phyloP scores from a whole-genome alignment of 441 rosid species.

The Macaranga tanarius region DNA sequence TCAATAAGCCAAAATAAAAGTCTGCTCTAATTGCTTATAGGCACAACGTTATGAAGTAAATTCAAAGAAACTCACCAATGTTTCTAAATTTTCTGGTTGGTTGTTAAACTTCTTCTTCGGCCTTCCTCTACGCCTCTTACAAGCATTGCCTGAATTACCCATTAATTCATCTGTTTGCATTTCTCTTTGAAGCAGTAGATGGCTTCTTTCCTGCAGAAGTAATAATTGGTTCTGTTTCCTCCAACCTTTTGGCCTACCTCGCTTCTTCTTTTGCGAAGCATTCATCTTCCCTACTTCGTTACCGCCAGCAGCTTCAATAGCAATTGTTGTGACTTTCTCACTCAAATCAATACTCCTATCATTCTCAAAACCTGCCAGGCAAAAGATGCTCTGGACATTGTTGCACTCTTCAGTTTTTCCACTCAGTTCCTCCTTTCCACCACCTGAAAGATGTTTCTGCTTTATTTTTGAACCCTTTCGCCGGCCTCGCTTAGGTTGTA shows the following conservation, averaged over 20 bases:
- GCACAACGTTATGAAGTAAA: slow-evolving; percentile 12
- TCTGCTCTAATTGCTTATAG: not conserved
- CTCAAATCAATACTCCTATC: not conserved
- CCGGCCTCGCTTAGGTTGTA: slow-evolving; percentile 19
- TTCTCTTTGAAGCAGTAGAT: slow-evolving; percentile 7
- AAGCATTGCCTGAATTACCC: slow-evolving; percentile 14
- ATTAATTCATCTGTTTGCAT: not conserved
- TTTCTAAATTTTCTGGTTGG: slow-evolving; percentile 26
- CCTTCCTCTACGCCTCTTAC: slow-evolving; percentile 35
- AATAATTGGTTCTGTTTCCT: slow-evolving; percentile 8
- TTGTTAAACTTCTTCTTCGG: slow-evolving; percentile 25
- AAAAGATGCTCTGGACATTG: not conserved
- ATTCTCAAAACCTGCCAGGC: not conserved
- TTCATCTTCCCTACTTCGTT: not conserved
- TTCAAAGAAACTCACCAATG: slow-evolving; percentile 33
- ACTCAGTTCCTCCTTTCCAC: not conserved
- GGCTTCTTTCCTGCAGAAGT: slow-evolving; percentile 1
- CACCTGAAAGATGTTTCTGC: slow-evolving; percentile 14
- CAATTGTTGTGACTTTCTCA: slow-evolving; percentile 10
- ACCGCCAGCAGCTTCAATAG: slow-evolving; percentile 9
- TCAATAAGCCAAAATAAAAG: not conserved
- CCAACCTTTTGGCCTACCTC: slow-evolving; percentile 26
- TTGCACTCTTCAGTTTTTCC: not conserved
- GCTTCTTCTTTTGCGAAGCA: slow-evolving; percentile 12
- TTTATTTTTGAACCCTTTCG: slow-evolving; percentile 25